Evolutionary conservation across 179 eudicot species (phyloP).

Genomic region (Spergularia azorica): DNA sequence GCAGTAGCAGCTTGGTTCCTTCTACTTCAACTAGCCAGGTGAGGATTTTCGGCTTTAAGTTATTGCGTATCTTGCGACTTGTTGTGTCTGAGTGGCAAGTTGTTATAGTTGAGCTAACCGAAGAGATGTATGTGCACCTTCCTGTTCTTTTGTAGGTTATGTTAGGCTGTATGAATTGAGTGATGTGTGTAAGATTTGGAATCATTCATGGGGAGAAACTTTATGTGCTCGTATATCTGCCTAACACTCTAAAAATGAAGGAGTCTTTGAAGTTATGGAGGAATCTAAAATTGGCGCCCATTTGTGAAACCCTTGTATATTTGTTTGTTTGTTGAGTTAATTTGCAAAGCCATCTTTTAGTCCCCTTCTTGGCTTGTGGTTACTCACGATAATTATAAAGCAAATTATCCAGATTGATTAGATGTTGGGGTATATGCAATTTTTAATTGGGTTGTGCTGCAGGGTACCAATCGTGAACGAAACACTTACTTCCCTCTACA

Average conservation of each 20-base stretch:
- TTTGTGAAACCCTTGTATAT: neutral
- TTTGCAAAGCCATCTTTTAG: neutral
- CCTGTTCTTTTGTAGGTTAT: neutral
- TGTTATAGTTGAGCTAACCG: neutral
- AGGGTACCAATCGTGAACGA: conserved; percentile 62
- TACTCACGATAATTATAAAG: neutral
- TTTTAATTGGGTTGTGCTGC: conserved; percentile 28
- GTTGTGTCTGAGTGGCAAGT: neutral
- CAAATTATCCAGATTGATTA: neutral
- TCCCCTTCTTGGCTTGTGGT: neutral
- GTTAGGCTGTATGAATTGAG: neutral
- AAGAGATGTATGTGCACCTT: neutral
- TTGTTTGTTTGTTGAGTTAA: neutral
- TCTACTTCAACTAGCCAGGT: conserved; percentile 57
- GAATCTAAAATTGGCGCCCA: neutral
- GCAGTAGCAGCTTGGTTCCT: conserved; percentile 31
- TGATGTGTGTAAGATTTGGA: conserved; percentile 2
- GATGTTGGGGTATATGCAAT: conserved; percentile 2
- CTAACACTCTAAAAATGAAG: neutral
- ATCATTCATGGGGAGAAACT: neutral
- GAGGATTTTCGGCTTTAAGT: conserved; percentile 14
- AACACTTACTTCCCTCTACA: conserved; percentile 45
- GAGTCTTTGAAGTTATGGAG: neutral
- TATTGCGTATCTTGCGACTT: neutral
- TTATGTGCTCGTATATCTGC: neutral